Base-by-base conservation (phyloP, 441 rosid species). In the California macrophylla region DNA sequence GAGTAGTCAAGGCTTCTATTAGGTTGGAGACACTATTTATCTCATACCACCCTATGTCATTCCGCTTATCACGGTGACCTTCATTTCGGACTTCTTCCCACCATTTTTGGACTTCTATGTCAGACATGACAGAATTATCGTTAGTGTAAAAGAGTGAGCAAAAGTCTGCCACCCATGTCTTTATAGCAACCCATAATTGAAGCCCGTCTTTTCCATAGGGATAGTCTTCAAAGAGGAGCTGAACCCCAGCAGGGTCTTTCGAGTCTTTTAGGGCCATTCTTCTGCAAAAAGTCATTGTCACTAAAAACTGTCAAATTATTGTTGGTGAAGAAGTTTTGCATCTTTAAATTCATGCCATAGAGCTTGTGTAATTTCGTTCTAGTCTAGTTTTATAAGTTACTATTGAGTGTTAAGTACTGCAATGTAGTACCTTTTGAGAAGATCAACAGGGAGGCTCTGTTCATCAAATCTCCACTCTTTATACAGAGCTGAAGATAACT, bases 91-190 rank as follows among this genome's bases (percentile, higher is more conserved):
- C 82, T 71, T 91, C 96, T 56, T 66, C 70, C 90, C 96, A 93
- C 97, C 98, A 93, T 69, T 74, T 84, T 77, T 87, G 96, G 74
- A 93, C 82, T 83, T 93, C 96, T 47, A 70, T 38, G 40, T 93
- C 97, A 1, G 81, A 71, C 30, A 18, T 68, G 45, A 89, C 74
- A 54, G 83, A 74, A 45, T 75, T 69, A 64, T 87, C 83, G 6
- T 84, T 80, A 63, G 74, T 25, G 79, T 87, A 87, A 79, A 85
- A 85, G 80, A 83, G 64, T 9, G 71, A 58, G 83, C 91, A 85
- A 32, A 76, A 87, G 50, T 83, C 85, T 12, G 45, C 70, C 23
- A 86, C 89, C 94, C 90, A 87, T 61, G 75, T 81, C 72, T 78
- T 71, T 64, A 87, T 84, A 66, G 87, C 86, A 10, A 6, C 16